Evolutionary conservation across 495 filamentous ascomycete genomes (phyloP), one percentile per base, ranked within the genome.

Genomic region (Halenospora varia): DNA sequence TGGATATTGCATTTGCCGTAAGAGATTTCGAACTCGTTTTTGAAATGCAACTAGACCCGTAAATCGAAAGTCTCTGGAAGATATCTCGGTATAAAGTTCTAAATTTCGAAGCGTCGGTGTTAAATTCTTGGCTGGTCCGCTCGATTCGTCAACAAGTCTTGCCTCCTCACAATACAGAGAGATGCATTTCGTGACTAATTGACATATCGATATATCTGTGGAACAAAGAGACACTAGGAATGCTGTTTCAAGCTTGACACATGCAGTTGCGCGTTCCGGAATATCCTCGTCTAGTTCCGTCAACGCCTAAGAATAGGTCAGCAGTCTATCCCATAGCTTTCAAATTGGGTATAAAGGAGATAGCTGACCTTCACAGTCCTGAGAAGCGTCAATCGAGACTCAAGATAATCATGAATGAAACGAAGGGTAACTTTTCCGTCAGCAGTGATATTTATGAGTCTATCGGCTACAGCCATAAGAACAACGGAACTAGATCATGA

Each of bases 1-100:
- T 10, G 83, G 83, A 60, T 77, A 77, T 41, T 77, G 75, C 74
- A 86, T 84, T 50, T 80, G 79, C 18, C 80, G 71, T 35, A 87
- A 59, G 10, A 84, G 71, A 13, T 68, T 73, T 25, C 83, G 75
- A 24, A 82, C 74, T 17, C 83, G 73, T 57, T 84, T 86, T 57
- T 87, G 83, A 64, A 87, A 87, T 13, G 83, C 83, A 15, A 86
- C 84, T 24, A 84, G 66, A 2, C 83, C 83, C 19, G 83, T 87
- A 49, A 87, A 82, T 39, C 79, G 73, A 66, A 86, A 86, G 11
- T 77, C 77, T 47, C 78, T 78, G 1, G 84, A 80, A 9, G 82
- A 79, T 49, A 87, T 77, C 63, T 86, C 83, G 25, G 73, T 66
- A 60, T 83, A 87, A 17, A 84, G 70, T 4, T 83, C 81, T 53